Base-by-base conservation (phyloP, 1,284 basidiomycete species). In the Tylopilus orsonianus region DNA sequence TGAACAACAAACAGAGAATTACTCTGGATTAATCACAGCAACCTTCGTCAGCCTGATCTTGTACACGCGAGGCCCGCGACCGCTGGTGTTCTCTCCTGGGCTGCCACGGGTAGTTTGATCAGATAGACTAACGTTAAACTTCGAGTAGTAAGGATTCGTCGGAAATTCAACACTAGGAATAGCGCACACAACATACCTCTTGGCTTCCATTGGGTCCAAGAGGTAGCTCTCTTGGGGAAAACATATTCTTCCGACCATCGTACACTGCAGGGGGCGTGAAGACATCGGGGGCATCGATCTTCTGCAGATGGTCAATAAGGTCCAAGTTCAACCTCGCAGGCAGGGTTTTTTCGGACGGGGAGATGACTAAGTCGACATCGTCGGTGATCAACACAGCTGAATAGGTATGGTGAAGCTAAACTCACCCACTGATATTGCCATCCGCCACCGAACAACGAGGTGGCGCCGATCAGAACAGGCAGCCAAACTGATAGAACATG, bases 231-330 rank as follows among this genome's bases (percentile, higher is more conserved):
- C 73, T 70, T 4, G 77, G 69, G 10, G 81, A 69, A 60, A 87
- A 90, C 52, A 90, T 62, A 53, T 90, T 91, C 65, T 90, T 90
- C 16, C 86, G 71, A 1, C 88, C 87, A 52, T 91, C 87, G 51
- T 90, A 90, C 1, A 79, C 86, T 9, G 76, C 81, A 6, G 72
- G 76, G 2, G 81, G 82, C 1, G 75, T 83, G 57, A 87, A 89
- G 14, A 87, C 68, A 12, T 76, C 65, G 0, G 82, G 80, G 0
- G 80, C 79, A 6, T 77, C 70, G 0, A 66, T 59, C 12, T 69
- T 72, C 60, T 90, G 87, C 5, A 90, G 64, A 9, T 71, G 71
- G 7, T 74, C 72, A 38, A 90, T 80, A 5, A 90, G 66, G 16
- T 83, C 78, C 73, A 88, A 75, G 53, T 87, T 89, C 4, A 86